Evolutionary conservation across 2,329 filamentous ascomycete genomes (phyloP).

Genomic region (Colletotrichum siamense): DNA sequence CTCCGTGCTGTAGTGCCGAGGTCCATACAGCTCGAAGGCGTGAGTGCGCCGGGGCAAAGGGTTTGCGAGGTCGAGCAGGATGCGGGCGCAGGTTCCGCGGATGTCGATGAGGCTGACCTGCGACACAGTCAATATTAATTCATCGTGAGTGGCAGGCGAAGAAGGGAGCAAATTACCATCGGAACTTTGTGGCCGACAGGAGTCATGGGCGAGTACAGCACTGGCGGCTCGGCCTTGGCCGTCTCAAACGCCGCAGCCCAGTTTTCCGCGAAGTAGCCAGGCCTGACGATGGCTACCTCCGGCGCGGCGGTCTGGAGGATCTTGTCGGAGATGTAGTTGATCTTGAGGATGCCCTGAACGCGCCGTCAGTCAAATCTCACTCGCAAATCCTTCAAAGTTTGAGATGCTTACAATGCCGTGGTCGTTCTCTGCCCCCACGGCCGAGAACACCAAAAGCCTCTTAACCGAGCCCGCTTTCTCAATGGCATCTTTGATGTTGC

Average conservation of each 20-base stretch:
- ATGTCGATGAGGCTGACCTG: constrained; percentile 36
- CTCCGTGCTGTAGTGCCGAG: constrained; percentile 29
- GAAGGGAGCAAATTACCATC: constrained; percentile 27
- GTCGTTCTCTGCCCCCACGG: constrained; percentile 33
- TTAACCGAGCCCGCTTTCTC: constrained; percentile 18
- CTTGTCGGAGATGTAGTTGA: constrained; percentile 26
- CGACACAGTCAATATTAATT: not conserved
- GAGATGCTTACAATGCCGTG: constrained; percentile 30
- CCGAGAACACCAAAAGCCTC: constrained; percentile 31
- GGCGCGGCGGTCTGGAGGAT: constrained; percentile 23
- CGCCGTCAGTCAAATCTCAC: rapidly evolving
- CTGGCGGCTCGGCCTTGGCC: constrained; percentile 25
- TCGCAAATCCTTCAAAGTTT: rapidly evolving
- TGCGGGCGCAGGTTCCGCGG: constrained; percentile 26
- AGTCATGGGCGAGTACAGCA: constrained; percentile 29
- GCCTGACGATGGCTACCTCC: constrained; percentile 25
- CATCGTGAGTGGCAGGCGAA: too few relatives aligned
- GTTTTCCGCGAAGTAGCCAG: constrained; percentile 22
- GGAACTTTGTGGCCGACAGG: constrained; percentile 32
- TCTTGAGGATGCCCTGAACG: constrained; percentile 28
- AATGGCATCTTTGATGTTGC: constrained; percentile 28
- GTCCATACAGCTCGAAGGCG: constrained; percentile 31
- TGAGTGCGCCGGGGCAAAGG: constrained; percentile 15
- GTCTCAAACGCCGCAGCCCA: constrained; percentile 18
- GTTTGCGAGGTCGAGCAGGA: constrained; percentile 22